A percentile compares a stretch with the other conserved stretches of the same genome.
Evolutionary conservation across 2,329 filamentous ascomycete genomes (phyloP).

Genomic region (Aschersonia sp.): DNA sequence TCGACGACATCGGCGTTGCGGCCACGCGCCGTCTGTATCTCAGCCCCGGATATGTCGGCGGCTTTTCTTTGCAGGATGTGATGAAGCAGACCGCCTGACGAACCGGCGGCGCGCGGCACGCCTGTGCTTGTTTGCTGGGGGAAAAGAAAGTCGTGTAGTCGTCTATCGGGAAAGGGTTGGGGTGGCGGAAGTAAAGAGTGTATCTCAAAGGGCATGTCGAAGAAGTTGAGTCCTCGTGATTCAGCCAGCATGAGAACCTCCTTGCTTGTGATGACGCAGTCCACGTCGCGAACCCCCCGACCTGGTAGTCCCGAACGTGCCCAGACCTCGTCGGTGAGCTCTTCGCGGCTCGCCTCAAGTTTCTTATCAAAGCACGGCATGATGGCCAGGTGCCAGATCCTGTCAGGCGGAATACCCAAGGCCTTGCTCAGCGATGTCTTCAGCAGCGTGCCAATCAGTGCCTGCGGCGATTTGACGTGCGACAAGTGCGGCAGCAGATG

Average conservation of each 20-base stretch:
- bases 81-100: slow-evolving; percentile 79
- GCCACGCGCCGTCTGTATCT: slow-evolving; percentile 57
- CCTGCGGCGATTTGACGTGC: slow-evolving; percentile 84
- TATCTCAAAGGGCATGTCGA: slow-evolving; percentile 33
- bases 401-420: slow-evolving; percentile 57
- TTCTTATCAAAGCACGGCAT: slow-evolving; percentile 99
- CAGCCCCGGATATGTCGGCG: slow-evolving; percentile 54
- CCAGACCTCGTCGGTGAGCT: slow-evolving; percentile 77
- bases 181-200: slow-evolving; percentile 24
- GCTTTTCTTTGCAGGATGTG: slow-evolving; percentile 70
- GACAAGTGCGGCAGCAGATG: slow-evolving; percentile 86
- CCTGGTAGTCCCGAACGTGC: slow-evolving; percentile 30
- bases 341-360: slow-evolving; percentile 83
- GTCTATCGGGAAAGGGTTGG: slow-evolving; percentile 55
- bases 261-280: slow-evolving; percentile 95
- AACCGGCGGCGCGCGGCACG: slow-evolving; percentile 47
- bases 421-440: slow-evolving; percentile 71
- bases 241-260: slow-evolving; percentile 84
- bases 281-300: slow-evolving; percentile 66
- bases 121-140: slow-evolving; percentile 29
- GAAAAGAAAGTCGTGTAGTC: slow-evolving; percentile 62
- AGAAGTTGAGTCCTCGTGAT: slow-evolving; percentile 65
- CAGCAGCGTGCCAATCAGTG: slow-evolving; percentile 74
- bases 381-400: slow-evolving; percentile 87
- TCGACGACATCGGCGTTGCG: slow-evolving; percentile 87